Evolutionary conservation across 2,329 filamentous ascomycete species (phyloP).

Genomic region (Venturia pyrina): DNA sequence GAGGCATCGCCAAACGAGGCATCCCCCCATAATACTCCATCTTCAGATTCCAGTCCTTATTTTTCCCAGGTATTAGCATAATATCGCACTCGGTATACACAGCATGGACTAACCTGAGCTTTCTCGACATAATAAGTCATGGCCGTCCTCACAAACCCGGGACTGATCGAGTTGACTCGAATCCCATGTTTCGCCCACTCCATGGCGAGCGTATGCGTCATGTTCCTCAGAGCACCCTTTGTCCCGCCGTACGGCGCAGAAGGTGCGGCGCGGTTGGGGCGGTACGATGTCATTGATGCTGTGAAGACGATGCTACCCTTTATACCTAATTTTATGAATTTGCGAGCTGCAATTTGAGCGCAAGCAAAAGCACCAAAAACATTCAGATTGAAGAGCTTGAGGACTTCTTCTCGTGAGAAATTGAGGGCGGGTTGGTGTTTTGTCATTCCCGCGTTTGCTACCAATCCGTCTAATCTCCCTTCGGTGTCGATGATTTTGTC

Average conservation of each 20-base stretch:
- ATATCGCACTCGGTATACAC: too few relatives aligned
- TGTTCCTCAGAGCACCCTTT: slow-evolving; percentile 45
- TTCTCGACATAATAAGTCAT: slow-evolving; percentile 10
- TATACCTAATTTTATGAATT: slow-evolving; percentile 15
- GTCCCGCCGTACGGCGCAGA: slow-evolving; percentile 16
- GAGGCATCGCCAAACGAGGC: slow-evolving; percentile 40
- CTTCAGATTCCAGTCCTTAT: slow-evolving; percentile 22
- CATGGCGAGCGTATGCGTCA: slow-evolving; percentile 75
- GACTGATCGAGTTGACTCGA: slow-evolving; percentile 13
- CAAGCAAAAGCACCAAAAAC: slow-evolving; percentile 15
- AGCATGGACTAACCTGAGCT: neutral
- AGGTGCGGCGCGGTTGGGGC: slow-evolving; percentile 19
- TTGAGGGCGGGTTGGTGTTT: slow-evolving; percentile 23
- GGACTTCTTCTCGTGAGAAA: slow-evolving; percentile 21
- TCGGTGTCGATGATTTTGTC: slow-evolving; percentile 30
- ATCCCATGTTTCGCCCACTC: slow-evolving; percentile 59
- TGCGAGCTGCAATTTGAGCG: slow-evolving; percentile 13
- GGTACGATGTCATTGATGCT: slow-evolving; percentile 12
- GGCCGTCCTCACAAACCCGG: slow-evolving; percentile 9
- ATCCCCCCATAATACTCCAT: slow-evolving; percentile 46
- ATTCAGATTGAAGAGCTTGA: slow-evolving; percentile 21
- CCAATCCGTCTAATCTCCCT: slow-evolving; percentile 45
- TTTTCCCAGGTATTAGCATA: too few relatives aligned
- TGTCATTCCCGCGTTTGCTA: slow-evolving; percentile 60
- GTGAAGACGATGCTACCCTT: slow-evolving; percentile 13